phyloP scores from a whole-genome alignment of 306 rosid genomes.

The Oxytropis ochrocephala region DNA sequence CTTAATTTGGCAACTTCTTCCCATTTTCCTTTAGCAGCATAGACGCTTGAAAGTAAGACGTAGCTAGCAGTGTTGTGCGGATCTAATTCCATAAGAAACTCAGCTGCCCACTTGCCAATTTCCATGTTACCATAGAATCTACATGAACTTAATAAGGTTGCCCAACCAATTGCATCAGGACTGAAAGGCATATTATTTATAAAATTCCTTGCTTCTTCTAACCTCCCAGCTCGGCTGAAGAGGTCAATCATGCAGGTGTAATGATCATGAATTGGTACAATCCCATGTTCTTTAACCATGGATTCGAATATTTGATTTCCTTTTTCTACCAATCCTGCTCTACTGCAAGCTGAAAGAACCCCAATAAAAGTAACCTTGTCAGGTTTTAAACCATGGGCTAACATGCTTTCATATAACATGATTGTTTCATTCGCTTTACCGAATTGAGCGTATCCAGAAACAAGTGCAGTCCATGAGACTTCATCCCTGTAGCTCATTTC shows the following conservation, averaged over 20 bases:
- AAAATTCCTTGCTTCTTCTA: constrained; percentile 71
- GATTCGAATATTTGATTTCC: constrained; percentile 60
- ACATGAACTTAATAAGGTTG: constrained; percentile 80
- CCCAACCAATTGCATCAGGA: constrained; percentile 93
- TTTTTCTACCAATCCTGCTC: constrained; percentile 84
- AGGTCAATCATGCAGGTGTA: constrained; percentile 91
- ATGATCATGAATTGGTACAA: constrained; percentile 62
- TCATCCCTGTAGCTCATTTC: constrained; percentile 68
- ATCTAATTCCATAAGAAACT: constrained; percentile 68
- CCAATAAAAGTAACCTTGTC: constrained; percentile 88
- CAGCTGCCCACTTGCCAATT: constrained; percentile 87
- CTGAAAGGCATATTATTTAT: constrained; percentile 61
- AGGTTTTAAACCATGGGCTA: constrained; percentile 55
- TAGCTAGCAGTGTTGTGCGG: constrained; percentile 86
- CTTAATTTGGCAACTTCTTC: constrained; percentile 72
- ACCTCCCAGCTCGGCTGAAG: constrained; percentile 76
- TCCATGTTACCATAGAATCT: constrained; percentile 59
- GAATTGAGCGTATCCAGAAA: constrained; percentile 76
- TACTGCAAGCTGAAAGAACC: constrained; percentile 90
- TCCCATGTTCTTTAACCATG: constrained; percentile 64
- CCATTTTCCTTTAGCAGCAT: constrained; percentile 82
- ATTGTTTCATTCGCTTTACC: constrained; percentile 77
- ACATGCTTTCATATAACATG: constrained; percentile 61
- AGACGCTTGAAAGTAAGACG: constrained; percentile 72
- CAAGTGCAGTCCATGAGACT: constrained; percentile 93